phyloP scores from a whole-genome alignment of 331 rosid genomes.

The Quercus phellos region DNA sequence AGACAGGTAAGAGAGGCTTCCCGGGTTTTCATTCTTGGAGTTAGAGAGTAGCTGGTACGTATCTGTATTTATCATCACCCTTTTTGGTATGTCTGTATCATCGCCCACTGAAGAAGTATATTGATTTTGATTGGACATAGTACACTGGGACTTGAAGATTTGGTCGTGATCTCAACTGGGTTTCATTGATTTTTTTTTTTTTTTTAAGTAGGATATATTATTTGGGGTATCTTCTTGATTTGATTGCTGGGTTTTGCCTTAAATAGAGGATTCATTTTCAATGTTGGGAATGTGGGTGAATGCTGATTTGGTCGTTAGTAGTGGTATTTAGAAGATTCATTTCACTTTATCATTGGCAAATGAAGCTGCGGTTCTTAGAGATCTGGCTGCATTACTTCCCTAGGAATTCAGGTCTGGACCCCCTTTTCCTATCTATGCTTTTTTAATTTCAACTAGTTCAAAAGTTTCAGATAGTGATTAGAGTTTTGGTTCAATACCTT shows the following conservation, averaged over 20 bases:
- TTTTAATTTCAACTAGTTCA: conserved; percentile 12
- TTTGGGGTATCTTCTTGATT: conserved; percentile 12
- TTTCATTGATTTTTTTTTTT: conserved; percentile 10
- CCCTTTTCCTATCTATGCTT: background rate
- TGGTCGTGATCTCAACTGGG: conserved; percentile 33
- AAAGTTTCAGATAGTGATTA: conserved; percentile 26
- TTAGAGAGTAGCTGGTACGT: conserved; percentile 22
- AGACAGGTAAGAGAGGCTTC: conserved; percentile 19
- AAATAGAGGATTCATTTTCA: conserved; percentile 15
- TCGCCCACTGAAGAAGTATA: conserved; percentile 24
- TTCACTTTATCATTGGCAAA: conserved; percentile 52
- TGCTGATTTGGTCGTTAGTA: conserved; percentile 34
- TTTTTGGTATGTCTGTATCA: too few relatives aligned
- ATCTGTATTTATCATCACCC: conserved; percentile 18
- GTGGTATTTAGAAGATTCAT: conserved; percentile 27
- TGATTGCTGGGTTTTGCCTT: conserved; percentile 20
- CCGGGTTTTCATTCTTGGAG: conserved; percentile 32
- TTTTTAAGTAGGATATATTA: background rate
- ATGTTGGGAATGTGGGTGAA: conserved; percentile 44
- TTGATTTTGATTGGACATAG: conserved; percentile 24
- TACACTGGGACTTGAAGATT: conserved; percentile 18
- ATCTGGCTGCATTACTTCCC: conserved; percentile 49
- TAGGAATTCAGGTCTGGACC: conserved; percentile 28
- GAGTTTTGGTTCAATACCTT: conserved; percentile 18
- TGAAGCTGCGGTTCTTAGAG: conserved; percentile 57